A percentile compares a stretch with the other conserved stretches of the same genome.
Conservation (phyloP, 495 filamentous ascomycete genomes). For the Daldinia loculata region DNA sequence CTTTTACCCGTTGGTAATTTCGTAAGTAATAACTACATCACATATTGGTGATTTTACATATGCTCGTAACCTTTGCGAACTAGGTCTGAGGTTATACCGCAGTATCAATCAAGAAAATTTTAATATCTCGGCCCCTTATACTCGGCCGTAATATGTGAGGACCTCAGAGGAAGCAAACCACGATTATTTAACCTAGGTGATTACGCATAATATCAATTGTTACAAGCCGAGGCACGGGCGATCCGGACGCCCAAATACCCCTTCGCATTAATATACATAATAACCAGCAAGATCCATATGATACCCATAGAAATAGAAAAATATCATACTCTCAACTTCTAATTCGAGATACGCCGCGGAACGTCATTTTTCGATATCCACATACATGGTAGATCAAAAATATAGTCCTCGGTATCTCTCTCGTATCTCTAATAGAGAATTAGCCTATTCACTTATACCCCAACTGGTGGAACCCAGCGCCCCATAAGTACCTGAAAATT, state of each 20-base stretch:
- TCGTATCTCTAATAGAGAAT: constrained; percentile 19
- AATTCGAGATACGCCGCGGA: constrained; percentile 24
- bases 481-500: neutral
- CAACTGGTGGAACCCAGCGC: neutral
- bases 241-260: neutral
- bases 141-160: neutral
- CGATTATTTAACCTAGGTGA: neutral
- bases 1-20: neutral
- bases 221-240: constrained; percentile 16
- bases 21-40: neutral
- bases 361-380: neutral
- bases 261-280: constrained; percentile 1
- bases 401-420: constrained; percentile 4
- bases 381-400: neutral
- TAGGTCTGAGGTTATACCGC: neutral
- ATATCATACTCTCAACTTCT: constrained; percentile 21
- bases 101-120: neutral
- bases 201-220: neutral
- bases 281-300: neutral
- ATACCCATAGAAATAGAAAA: neutral
- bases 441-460: constrained; percentile 22
- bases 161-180: neutral
- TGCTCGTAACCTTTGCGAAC: neutral
- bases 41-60: neutral
- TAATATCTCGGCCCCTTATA: neutral